Percentiles rank a stretch among this genome's conserved stretches.
Conservation (phyloP, 176 grass and related monocot species). For the Oryza punctata region DNA sequence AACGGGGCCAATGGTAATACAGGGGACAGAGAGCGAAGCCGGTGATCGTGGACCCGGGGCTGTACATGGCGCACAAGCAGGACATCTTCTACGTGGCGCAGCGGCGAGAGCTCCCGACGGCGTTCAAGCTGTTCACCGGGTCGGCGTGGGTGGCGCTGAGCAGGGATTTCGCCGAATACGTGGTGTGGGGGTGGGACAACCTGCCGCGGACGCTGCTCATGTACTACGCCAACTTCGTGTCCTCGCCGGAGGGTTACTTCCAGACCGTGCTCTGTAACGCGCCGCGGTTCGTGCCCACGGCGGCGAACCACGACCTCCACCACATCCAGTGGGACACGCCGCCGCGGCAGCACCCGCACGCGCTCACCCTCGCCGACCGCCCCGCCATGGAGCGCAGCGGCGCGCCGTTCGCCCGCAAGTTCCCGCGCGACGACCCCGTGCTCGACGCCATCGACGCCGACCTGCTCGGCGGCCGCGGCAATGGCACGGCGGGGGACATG, state of each 20-base stretch:
- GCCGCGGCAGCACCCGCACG: constrained; percentile 87
- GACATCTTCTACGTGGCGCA: constrained; percentile 68
- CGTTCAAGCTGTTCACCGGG: constrained; percentile 90
- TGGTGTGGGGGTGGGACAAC: constrained; percentile 97
- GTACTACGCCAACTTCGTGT: constrained; percentile 98
- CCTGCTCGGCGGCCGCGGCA: constrained; percentile 41
- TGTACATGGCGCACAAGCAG: constrained; percentile 61
- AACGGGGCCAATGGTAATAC: background rate
- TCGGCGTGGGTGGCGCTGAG: constrained; percentile 82
- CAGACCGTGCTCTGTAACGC: constrained; percentile 93
- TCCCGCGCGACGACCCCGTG: constrained; percentile 48
- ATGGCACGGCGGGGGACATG: background rate
- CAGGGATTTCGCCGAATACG: constrained; percentile 78
- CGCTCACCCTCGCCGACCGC: constrained; percentile 51
- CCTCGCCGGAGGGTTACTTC: constrained; percentile 96
- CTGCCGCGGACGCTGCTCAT: constrained; percentile 88
- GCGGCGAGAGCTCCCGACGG: constrained; percentile 64
- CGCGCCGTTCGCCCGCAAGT: constrained; percentile 66
- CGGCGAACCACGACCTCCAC: constrained; percentile 92
- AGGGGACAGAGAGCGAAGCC: constrained; percentile 64
- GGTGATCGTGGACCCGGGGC: constrained; percentile 78
- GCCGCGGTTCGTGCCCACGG: constrained; percentile 58
- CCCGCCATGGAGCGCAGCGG: constrained; percentile 50
- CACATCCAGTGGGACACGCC: constrained; percentile 90
- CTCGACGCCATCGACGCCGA: constrained; percentile 56